Base-by-base conservation (phyloP, 306 rosid species). In the Cicer arietinum region DNA sequence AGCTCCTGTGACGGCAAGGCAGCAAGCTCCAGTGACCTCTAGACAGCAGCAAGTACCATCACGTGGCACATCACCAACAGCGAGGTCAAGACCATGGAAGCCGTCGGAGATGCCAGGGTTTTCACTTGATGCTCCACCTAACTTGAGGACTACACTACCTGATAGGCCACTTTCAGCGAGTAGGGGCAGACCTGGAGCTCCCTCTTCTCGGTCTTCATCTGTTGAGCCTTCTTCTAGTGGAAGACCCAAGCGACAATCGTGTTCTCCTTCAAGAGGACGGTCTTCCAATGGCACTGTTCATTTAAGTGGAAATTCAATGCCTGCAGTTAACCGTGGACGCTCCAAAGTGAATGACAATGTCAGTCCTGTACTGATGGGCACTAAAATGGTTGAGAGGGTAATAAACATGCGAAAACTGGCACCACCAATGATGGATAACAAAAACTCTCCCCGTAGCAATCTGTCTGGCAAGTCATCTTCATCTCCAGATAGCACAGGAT, bases 151-250 rank as follows among this genome's bases (percentile, higher is more conserved):
- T 63, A 85, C 98, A 4, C 82, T 93, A 74, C 96, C 97, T 64
- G 97, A 89, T 3, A 85, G 98, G 78, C 94, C 98, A 67, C 84
- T 89, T 17, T 93, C 98, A 61, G 96, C 89, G 35, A 76, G 90
- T 10, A 89, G 98, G 88, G 97, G 98, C 74, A 90, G 98, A 84
- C 98, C 98, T 63, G 98, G 97, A 83, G 93, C 93, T 75, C 97
- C 96, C 61, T 89, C 86, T 65, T 79, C 93, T 40, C 85, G 97
- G n/a, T 93, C 97, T 47, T 89, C 98, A 30, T 93, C 98, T 59
- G 82, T 91, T 40, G 98, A 93, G 84, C 96, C 97, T 61, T 80
- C 85, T 76, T 67, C 92, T 54, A 82, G 81, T 73, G 90, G 90
- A 81, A 89, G 98, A 75, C 92, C 98, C 66, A 88, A 89, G 54